Percentiles rank a stretch among this genome's conserved stretches.
These are phyloP conservation scores for Fremontodendron californicum DNA, from an alignment of 345 rosid genomes.

Conservation along the genomic window DNA sequence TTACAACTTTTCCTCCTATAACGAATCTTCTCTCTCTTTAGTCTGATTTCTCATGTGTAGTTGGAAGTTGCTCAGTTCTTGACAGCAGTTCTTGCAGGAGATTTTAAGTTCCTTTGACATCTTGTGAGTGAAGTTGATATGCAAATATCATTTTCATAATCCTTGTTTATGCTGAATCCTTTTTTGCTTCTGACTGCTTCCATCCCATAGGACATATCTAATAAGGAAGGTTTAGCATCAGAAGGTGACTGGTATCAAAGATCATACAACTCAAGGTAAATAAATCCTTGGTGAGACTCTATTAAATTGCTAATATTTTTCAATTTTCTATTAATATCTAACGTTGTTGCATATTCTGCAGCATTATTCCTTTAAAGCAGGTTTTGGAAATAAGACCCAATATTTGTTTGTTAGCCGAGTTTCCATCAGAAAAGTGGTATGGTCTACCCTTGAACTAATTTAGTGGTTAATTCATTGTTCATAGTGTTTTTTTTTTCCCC, in stretches of 20 bases:
- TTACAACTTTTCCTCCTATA: neutral
- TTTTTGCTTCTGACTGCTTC: constrained; percentile 15
- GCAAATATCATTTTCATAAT: neutral
- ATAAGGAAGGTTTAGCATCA: constrained; percentile 60
- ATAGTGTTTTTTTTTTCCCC: neutral
- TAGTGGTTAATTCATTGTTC: neutral
- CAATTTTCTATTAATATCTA: neutral
- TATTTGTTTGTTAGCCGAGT: constrained; percentile 64
- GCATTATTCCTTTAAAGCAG: constrained; percentile 58
- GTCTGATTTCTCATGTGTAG: constrained; percentile 32
- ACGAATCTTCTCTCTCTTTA: neutral
- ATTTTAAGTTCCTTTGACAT: constrained; percentile 56
- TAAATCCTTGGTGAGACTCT: neutral
- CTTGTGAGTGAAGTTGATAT: constrained; percentile 47
- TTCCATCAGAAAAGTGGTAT: constrained; percentile 60
- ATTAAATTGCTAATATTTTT: neutral
- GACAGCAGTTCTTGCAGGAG: constrained; percentile 51
- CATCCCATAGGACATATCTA: constrained; percentile 61
- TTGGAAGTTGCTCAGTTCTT: constrained; percentile 61
- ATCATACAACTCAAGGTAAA: constrained; percentile 51
- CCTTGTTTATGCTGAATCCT: neutral
- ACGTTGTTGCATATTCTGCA: constrained; percentile 30
- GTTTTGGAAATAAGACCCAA: constrained; percentile 65
- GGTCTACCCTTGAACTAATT: constrained; percentile 15
- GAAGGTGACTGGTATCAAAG: constrained; percentile 52